Conservation (phyloP, 2,329 filamentous ascomycete species). For the Dothiorella sarmentorum region DNA sequence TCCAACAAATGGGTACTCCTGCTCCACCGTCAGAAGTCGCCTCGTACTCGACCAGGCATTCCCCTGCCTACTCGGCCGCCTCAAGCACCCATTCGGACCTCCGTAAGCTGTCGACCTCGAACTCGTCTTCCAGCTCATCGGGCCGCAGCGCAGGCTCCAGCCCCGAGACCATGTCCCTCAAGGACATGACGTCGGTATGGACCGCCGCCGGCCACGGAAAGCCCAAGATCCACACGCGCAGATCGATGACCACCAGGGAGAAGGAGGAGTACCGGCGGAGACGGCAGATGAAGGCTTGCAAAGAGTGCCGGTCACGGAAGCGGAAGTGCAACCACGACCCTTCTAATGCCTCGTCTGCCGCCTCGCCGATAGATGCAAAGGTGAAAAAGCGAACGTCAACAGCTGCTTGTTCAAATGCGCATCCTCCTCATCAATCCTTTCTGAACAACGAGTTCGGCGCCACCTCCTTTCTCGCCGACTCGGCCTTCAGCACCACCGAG, state of each 20-base stretch:
- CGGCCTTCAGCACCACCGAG: not conserved
- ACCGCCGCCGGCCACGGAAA: not conserved
- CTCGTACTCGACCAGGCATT: not conserved
- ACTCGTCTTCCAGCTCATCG: constrained; percentile 8
- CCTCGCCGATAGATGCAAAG: constrained; percentile 7
- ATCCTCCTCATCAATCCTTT: constrained; percentile 11
- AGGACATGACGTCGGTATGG: constrained; percentile 20
- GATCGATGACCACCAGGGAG: constrained; percentile 19
- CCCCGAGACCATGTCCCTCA: constrained; percentile 16
- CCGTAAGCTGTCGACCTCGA: constrained; percentile 10
- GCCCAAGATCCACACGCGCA: constrained; percentile 18
- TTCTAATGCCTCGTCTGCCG: constrained; percentile 9
- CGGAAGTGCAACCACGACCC: constrained; percentile 18
- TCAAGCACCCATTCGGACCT: not conserved
- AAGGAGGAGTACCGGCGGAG: constrained; percentile 19
- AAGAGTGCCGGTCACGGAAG: constrained; percentile 15
- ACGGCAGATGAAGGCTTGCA: constrained; percentile 19
- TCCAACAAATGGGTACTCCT: not conserved
- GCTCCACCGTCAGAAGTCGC: not conserved
- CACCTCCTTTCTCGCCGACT: not conserved
- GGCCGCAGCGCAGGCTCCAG: constrained; percentile 6
- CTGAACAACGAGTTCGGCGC: constrained; percentile 7
- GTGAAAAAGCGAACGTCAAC: constrained; percentile 11
- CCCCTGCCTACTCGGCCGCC: constrained; percentile 1
- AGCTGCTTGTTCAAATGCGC: constrained; percentile 3